Conservation (phyloP, 441 rosid species). For the Flueggea neowawraea region DNA sequence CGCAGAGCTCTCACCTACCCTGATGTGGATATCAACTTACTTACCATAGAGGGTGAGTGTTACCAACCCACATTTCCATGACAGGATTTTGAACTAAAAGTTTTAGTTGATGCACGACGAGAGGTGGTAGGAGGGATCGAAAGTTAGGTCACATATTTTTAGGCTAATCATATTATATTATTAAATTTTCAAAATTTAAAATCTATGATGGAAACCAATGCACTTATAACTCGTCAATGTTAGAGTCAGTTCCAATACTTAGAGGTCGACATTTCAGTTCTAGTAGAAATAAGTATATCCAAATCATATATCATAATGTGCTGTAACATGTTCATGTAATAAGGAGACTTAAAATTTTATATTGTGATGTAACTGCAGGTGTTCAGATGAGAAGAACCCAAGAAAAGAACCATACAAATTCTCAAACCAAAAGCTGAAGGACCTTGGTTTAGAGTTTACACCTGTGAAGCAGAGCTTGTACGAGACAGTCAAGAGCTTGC, state of each 20-base stretch:
- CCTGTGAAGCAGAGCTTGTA: slow-evolving; percentile 66
- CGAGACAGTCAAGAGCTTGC: slow-evolving; percentile 75
- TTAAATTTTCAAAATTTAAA: no score
- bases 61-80: not conserved
- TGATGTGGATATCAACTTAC: not conserved
- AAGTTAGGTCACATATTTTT: no score
- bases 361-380: slow-evolving; percentile 31
- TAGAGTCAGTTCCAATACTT: no score
- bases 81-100: not conserved
- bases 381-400: slow-evolving; percentile 83
- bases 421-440: slow-evolving; percentile 66
- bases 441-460: slow-evolving; percentile 70
- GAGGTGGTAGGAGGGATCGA: no score
- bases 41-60: not conserved
- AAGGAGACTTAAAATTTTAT: not conserved
- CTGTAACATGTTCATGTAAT: no score
- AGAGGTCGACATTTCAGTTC: no score
- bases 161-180: no score
- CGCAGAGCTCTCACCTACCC: not conserved
- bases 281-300: no score
- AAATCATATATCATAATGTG: no score
- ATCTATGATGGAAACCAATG: no score
- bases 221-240: no score
- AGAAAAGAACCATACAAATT: slow-evolving; percentile 71
- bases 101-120: no score